Evolutionary conservation across 495 filamentous ascomycete species (phyloP).

Genomic region (Xylaria scruposa): DNA sequence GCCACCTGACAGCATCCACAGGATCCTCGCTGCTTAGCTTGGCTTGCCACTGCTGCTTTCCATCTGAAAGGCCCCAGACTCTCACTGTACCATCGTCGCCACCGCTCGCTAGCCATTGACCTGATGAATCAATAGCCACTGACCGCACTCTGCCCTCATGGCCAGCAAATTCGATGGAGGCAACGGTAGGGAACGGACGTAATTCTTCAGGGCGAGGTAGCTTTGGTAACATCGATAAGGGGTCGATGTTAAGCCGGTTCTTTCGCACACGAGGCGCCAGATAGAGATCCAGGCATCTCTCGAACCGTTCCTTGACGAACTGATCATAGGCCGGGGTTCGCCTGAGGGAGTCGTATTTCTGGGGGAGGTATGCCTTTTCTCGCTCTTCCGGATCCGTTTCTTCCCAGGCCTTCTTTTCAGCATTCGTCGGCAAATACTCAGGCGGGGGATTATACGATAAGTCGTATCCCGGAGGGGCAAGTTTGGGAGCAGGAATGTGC

Average conservation of each 20-base stretch:
- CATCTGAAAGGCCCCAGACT: constrained; percentile 88
- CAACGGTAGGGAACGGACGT: constrained; percentile 89
- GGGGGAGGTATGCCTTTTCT: constrained; percentile 86
- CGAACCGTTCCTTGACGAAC: constrained; percentile 94
- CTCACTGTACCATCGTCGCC: constrained; percentile 94
- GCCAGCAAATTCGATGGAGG: constrained; percentile 81
- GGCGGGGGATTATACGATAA: constrained; percentile 95
- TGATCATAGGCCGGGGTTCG: constrained; percentile 92
- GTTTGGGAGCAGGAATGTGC: constrained; percentile 96
- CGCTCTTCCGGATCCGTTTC: constrained; percentile 87
- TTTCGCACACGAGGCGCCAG: constrained; percentile 89
- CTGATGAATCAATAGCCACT: constrained; percentile 77
- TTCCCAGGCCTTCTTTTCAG: constrained; percentile 89
- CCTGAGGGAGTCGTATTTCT: constrained; percentile 79
- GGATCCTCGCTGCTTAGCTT: constrained; percentile 81
- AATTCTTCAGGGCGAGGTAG: constrained; percentile 93
- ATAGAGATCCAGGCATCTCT: constrained; percentile 93
- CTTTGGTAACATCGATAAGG: constrained; percentile 90
- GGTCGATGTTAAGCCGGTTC: constrained; percentile 96
- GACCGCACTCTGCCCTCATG: constrained; percentile 89
- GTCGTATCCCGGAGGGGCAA: constrained; percentile 92
- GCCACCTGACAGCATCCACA: constrained; percentile 88
- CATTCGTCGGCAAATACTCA: constrained; percentile 87
- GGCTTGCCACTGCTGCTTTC: constrained; percentile 84
- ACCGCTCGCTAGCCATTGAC: constrained; percentile 83